These are phyloP conservation scores for Tricholoma saponaceum DNA, from an alignment of 768 basidiomycete genomes.

Conservation along the genomic window DNA sequence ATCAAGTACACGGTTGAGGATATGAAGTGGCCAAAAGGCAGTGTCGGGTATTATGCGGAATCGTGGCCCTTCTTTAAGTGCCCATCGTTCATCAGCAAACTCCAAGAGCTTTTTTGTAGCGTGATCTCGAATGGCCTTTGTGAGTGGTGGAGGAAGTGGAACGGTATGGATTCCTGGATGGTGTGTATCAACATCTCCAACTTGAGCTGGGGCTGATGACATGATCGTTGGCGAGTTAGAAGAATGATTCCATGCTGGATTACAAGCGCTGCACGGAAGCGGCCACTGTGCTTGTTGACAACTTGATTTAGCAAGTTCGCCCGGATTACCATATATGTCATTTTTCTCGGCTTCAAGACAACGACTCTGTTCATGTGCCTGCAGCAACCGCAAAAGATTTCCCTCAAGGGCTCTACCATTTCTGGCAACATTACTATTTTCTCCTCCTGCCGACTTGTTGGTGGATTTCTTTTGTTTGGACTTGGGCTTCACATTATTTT, in stretches of 20 bases:
- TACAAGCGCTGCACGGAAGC: conserved; percentile 2
- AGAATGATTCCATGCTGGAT: neutral
- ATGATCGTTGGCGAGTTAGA: neutral
- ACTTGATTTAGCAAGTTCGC: neutral
- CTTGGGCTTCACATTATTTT: conserved; percentile 1
- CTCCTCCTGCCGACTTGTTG: neutral
- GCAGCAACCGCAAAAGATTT: neutral
- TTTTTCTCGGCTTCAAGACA: conserved; percentile 4
- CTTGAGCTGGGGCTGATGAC: neutral
- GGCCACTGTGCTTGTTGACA: neutral
- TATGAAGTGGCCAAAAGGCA: conserved; percentile 1
- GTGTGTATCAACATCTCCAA: neutral
- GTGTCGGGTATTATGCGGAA: neutral
- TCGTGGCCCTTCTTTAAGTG: neutral
- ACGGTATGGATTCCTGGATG: neutral
- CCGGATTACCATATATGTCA: conserved; percentile 1
- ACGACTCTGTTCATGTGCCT: neutral
- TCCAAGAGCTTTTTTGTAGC: neutral
- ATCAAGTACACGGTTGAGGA: conserved; percentile 2
- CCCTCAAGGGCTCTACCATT: neutral
- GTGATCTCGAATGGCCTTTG: neutral
- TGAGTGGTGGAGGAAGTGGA: conserved; percentile 1
- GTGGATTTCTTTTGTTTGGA: neutral
- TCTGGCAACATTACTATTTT: neutral
- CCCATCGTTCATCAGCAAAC: neutral